Evolutionary conservation across 805 yeast species (phyloP), one percentile per base, ranked within the genome.

Genomic region (Isabelozyma pseudorhagii): DNA sequence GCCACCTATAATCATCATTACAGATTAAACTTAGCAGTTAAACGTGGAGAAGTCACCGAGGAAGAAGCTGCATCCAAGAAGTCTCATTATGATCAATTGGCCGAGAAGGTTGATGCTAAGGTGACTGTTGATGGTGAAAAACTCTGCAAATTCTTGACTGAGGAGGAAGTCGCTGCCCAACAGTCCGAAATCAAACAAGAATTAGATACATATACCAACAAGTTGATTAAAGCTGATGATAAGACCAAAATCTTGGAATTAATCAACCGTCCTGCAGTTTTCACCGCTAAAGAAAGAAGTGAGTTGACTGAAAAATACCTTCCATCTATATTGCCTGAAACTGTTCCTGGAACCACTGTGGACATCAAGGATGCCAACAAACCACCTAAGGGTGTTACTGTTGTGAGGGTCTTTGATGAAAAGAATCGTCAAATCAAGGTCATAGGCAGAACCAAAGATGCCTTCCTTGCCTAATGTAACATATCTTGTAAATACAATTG

Each of bases 331-430:
- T 60, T 76, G 51, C 85, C 91, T 2, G 81, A 78, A 57, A 58
- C 72, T 9, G 73, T 72, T 1, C 64, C 67, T 10, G 77, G 69
- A 21, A 65, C 77, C 14, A 78, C 77, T 17, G 56, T 75, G 11
- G 66, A 62, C 38, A 54, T 54, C n/a, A 50, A 57, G 38, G 61
- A 64, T 39, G 71, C 75, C n/a, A 68, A 66, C 51, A 80, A 80
- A 50, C 59, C 60, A 40, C 73, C 75, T 42, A 82, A 82, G 59
- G 75, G 77, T 21, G 75, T 80, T 15, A 66, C 74, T 39, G 72
- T 79, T 11, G 72, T 79, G 48, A 78, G 79, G 56, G 78, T 84
- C 50, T 89, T 84, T 79, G 84, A 89, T 63, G 80, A 82, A 48
- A 75, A 69, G 18, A 74, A 74, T 43, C 73, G 81, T 54, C 72